Evolutionary conservation across 441 rosid genomes (phyloP).

Genomic region (Populus hybrid): DNA sequence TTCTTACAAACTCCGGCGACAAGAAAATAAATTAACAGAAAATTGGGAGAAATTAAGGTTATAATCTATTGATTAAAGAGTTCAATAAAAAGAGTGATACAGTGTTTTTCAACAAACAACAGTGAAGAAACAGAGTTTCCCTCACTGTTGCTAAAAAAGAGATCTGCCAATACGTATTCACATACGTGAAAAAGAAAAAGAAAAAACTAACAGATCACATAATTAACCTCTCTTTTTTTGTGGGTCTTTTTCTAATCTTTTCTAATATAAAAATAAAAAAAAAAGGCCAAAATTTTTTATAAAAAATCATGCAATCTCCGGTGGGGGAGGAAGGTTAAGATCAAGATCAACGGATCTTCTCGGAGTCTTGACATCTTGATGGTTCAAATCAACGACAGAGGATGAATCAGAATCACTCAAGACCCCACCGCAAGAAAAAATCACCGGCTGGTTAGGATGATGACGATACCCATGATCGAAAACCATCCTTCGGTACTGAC

Average conservation of each 20-base stretch:
- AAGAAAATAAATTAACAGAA: not conserved
- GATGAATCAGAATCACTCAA: slow-evolving; percentile 52
- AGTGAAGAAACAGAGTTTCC: slow-evolving; percentile 17
- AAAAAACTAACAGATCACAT: slow-evolving; percentile 7
- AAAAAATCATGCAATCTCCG: slow-evolving; percentile 37
- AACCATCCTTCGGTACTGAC: slow-evolving; percentile 20
- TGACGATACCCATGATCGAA: slow-evolving; percentile 1
- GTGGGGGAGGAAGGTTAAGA: slow-evolving; percentile 56
- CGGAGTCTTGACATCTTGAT: slow-evolving; percentile 20
- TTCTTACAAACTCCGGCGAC: not conserved
- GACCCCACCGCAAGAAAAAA: slow-evolving; percentile 18
- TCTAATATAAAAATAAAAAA: not conserved
- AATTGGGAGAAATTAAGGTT: not conserved
- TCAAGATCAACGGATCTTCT: slow-evolving; percentile 22
- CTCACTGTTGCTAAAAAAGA: slow-evolving; percentile 35
- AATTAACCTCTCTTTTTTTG: not conserved
- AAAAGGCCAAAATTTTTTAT: not conserved
- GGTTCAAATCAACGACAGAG: slow-evolving; percentile 39
- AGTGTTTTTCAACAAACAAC: slow-evolving; percentile 21
- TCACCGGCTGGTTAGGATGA: slow-evolving; percentile 3
- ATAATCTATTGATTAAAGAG: slow-evolving; percentile 3
- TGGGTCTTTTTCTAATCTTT: not conserved
- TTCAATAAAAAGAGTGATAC: not conserved
- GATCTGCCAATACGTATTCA: slow-evolving; percentile 22
- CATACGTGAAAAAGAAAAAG: slow-evolving; percentile 9